Conservation (phyloP, 2,329 filamentous ascomycete genomes). For the Tolypocladium capitatum region DNA sequence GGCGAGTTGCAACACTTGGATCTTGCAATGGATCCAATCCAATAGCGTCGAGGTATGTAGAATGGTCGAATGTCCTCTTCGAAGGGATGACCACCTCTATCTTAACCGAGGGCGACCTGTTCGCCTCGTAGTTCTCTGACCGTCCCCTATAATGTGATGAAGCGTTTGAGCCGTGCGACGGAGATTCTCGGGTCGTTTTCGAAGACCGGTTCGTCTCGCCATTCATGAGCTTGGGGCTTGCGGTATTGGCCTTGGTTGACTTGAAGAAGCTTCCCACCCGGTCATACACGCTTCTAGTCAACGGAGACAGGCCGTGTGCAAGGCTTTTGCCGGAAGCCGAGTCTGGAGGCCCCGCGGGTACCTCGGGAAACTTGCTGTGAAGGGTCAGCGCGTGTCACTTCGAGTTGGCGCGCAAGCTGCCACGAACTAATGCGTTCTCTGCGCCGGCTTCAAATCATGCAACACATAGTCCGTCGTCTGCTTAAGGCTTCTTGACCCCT, state of each 20-base stretch:
- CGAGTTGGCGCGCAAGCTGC: not conserved
- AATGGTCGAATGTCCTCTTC: constrained; percentile 24
- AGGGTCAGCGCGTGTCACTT: constrained; percentile 12
- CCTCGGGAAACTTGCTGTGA: constrained; percentile 37
- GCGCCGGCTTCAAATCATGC: constrained; percentile 58
- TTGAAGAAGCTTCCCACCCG: constrained; percentile 27
- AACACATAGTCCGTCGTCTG: constrained; percentile 63
- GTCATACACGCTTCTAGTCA: constrained; percentile 28
- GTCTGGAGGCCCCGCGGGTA: constrained; percentile 11
- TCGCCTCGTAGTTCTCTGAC: constrained; percentile 14
- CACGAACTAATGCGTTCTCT: constrained; percentile 54
- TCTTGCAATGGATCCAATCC: constrained; percentile 8
- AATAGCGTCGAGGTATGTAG: constrained; percentile 20
- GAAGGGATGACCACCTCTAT: constrained; percentile 36
- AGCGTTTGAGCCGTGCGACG: constrained; percentile 7
- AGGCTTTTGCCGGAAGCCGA: constrained; percentile 15
- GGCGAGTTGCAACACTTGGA: constrained; percentile 1
- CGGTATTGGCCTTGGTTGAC: constrained; percentile 19
- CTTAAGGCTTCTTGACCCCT: constrained; percentile 52
- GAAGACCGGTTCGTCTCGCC: constrained; percentile 14
- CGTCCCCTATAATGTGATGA: constrained; percentile 5
- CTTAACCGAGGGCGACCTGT: constrained; percentile 22
- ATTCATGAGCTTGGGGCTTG: constrained; percentile 22
- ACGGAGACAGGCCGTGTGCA: constrained; percentile 33
- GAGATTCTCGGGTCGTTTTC: constrained; percentile 9